Conservation (phyloP, 305 asterid genomes). For the Fraxinus albicans region DNA sequence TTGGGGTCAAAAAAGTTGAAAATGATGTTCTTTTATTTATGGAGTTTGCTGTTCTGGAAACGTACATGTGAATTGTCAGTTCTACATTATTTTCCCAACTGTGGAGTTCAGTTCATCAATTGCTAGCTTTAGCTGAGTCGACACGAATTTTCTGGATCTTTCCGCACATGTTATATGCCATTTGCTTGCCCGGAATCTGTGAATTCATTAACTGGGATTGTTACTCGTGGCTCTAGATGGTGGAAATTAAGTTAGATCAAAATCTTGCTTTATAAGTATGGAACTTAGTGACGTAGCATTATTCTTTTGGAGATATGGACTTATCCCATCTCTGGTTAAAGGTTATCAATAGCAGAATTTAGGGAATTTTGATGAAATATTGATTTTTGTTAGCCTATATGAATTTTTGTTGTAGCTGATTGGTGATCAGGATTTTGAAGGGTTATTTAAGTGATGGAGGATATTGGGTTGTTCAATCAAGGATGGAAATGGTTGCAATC, state of each 20-base stretch:
- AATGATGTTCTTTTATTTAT: conserved; percentile 36
- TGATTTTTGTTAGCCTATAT: conserved; percentile 20
- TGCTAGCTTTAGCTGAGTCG: conserved; percentile 42
- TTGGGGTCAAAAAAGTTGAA: conserved; percentile 51
- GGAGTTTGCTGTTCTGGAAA: conserved; percentile 53
- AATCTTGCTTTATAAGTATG: conserved; percentile 16
- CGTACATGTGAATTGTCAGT: conserved; percentile 61
- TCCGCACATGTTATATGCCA: conserved; percentile 27
- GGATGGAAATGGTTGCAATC: conserved; percentile 91
- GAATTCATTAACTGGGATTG: conserved; percentile 33
- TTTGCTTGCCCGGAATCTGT: conserved; percentile 23
- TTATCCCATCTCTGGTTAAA: conserved; percentile 25
- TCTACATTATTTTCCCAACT: conserved; percentile 35
- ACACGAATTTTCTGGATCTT: conserved; percentile 67
- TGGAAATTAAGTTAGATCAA: conserved; percentile 30
- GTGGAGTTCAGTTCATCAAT: conserved; percentile 30
- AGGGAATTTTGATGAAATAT: conserved; percentile 14
- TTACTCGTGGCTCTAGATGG: conserved; percentile 17
- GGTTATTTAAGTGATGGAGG: conserved; percentile 70
- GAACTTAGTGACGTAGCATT: conserved; percentile 20
- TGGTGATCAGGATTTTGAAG: conserved; percentile 20
- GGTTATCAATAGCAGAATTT: conserved; percentile 18
- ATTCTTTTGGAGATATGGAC: conserved; percentile 27
- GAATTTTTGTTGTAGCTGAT: conserved; percentile 26
- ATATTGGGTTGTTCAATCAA: conserved; percentile 91